A percentile compares a stretch with the other conserved stretches of the same genome.
These are phyloP conservation scores for Silene noctiflora DNA, from an alignment of 179 eudicot species.

Conservation along the genomic window DNA sequence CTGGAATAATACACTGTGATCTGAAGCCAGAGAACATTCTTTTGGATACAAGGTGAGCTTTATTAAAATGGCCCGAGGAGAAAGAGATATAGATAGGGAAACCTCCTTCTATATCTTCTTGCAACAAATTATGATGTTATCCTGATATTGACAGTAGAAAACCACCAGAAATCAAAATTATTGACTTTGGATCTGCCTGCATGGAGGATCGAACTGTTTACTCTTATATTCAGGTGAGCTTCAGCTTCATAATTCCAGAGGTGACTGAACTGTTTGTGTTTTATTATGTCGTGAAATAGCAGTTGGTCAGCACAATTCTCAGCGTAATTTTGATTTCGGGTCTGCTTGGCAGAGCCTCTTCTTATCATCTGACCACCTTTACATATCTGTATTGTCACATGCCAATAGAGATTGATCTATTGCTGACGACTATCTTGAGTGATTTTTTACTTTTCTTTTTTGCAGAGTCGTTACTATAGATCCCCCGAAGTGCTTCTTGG, in stretches of 20 bases:
- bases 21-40: constrained; percentile 98
- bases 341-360: not conserved
- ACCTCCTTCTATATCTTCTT: constrained; percentile 7
- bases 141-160: constrained; percentile 58
- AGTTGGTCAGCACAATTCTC: not conserved
- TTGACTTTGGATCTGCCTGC: constrained; percentile 99
- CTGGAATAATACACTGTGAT: constrained; percentile 97
- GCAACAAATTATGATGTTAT: constrained; percentile 17
- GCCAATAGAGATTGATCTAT: not conserved
- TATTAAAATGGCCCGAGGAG: constrained; percentile 9
- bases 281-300: constrained; percentile 3
- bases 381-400: not conserved
- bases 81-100: constrained; percentile 5
- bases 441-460: constrained; percentile 20
- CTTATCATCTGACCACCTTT: not conserved
- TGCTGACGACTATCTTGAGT: constrained; percentile 9
- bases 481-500: constrained; percentile 99
- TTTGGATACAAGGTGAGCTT: constrained; percentile 75
- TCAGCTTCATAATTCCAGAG: constrained; percentile 10
- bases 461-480: constrained; percentile 99
- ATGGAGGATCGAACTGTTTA: constrained; percentile 94
- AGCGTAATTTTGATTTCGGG: not conserved
- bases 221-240: constrained; percentile 88
- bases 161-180: constrained; percentile 90
- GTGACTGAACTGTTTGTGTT: not conserved